phyloP scores from a whole-genome alignment of 2,329 filamentous ascomycete species.

The Achaetomium macrosporum region DNA sequence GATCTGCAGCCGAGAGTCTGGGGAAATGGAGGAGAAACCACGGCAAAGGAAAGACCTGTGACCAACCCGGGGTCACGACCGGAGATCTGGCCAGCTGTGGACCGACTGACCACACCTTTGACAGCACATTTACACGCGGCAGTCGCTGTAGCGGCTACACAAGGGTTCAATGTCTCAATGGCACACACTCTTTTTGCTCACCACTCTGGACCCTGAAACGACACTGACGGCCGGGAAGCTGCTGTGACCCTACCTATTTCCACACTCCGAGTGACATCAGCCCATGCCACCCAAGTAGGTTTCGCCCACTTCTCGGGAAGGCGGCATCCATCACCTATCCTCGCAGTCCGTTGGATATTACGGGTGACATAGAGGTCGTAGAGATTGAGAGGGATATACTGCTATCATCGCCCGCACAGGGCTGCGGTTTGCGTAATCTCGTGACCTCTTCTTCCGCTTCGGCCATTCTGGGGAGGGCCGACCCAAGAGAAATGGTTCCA shows the following conservation, averaged over 20 bases:
- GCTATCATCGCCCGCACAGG: neutral
- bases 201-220: slow-evolving; percentile 13
- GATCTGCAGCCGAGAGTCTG: slow-evolving; percentile 17
- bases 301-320: neutral
- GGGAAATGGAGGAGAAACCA: slow-evolving; percentile 12
- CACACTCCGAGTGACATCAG: slow-evolving; percentile 3
- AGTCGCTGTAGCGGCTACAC: slow-evolving; percentile 13
- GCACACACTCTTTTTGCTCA: slow-evolving; percentile 12
- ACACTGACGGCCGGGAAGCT: neutral
- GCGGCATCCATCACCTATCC: neutral
- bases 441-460: slow-evolving; percentile 2
- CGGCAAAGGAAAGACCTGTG: slow-evolving; percentile 2
- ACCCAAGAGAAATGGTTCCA: neutral
- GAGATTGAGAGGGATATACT: neutral
- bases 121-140: slow-evolving; percentile 18
- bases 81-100: slow-evolving; percentile 1
- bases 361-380: neutral
- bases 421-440: neutral
- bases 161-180: slow-evolving; percentile 18
- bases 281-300: neutral
- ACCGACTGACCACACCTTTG: slow-evolving; percentile 11
- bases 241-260: slow-evolving; percentile 1
- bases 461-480: slow-evolving; percentile 10
- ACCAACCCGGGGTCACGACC: slow-evolving; percentile 14
- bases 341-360: neutral